Evolutionary conservation across 345 rosid species (phyloP), one percentile per base, ranked within the genome.

Genomic region (Leavenworthia alabamica): DNA sequence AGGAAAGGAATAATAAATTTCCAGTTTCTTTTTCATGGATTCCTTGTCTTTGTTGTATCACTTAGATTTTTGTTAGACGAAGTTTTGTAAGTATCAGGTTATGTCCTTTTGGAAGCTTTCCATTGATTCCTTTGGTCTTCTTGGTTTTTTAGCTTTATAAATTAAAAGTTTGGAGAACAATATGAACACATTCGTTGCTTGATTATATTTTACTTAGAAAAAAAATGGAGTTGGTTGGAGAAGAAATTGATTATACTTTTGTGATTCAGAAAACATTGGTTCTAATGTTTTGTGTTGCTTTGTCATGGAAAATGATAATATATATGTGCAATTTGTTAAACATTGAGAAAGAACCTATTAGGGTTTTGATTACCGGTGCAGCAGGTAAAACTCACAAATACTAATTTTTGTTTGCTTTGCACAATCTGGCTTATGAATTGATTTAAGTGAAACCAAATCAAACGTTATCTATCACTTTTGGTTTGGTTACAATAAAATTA

Each of bases 301-400:
- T 89, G 59, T 71, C 78, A 56, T 76, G 81, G 82, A 86, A 79
- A 63, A 78, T 86, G 52, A 76, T 86, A 31, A 70, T 62, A 43
- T 80, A 84, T 10, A 80, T 84, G 87, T 78, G 85, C 41, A 78
- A 69, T 41, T 70, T 80, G 62, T 31, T 82, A 37, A 66, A 77
- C 28, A 49, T 77, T 11, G 86, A 83, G 45, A 86, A 82, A 68
- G 89, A 84, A 7, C 94, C 91, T 8, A 49, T 78, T 1, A 76
- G 69, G 56, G 81, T 89, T 6, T 73, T 86, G 23, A 82, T 89
- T 15, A 86, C 86, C 5, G 95, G 97, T 13, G 95, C 95, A 12
- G 82, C 91, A 86, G 91, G 97, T 80, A 81, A 72, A 14, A 23
- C 3, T 28, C 48, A 1, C 22, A 56, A 28, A 11, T 44, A 35